These are phyloP conservation scores for Calonectria pseudoturangicola DNA, from an alignment of 2,329 filamentous ascomycete genomes.

Conservation along the genomic window DNA sequence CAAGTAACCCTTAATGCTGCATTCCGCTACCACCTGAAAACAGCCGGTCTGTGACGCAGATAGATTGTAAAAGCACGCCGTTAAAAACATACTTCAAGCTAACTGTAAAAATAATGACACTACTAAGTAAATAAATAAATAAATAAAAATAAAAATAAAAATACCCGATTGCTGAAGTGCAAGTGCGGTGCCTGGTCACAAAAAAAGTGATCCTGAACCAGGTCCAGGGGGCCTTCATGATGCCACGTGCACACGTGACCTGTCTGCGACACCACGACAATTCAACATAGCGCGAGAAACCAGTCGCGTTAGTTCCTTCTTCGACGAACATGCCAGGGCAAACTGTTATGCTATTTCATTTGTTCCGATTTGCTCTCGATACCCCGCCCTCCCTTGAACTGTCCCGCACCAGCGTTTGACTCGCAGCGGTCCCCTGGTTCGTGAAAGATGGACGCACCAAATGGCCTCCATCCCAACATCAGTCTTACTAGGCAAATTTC, in stretches of 20 bases:
- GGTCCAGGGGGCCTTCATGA: slow-evolving; percentile 9
- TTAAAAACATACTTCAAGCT: neutral
- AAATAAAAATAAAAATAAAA: too few species aligned
- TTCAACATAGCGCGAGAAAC: slow-evolving; percentile 23
- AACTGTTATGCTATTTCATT: neutral
- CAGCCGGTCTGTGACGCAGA: neutral
- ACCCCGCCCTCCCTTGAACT: slow-evolving; percentile 9
- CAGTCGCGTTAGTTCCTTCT: slow-evolving; percentile 19
- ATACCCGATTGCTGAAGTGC: neutral
- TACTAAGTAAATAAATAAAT: too few species aligned
- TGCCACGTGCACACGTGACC: slow-evolving; percentile 11
- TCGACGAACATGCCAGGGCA: slow-evolving; percentile 17
- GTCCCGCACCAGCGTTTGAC: slow-evolving; percentile 12
- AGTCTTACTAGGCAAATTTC: neutral
- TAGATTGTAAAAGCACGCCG: slow-evolving; percentile 7
- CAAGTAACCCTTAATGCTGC: neutral
- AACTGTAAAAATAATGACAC: neutral
- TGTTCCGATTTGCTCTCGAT: neutral
- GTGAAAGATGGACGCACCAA: slow-evolving; percentile 11
- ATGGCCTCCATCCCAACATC: slow-evolving; percentile 8
- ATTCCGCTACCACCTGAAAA: slow-evolving; percentile 16
- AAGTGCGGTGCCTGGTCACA: slow-evolving; percentile 1
- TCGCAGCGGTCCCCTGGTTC: slow-evolving; percentile 4
- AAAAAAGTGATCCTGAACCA: neutral
- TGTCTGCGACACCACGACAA: slow-evolving; percentile 24